phyloP scores from a whole-genome alignment of 2,329 filamentous ascomycete genomes.

The Cadophora gregata region DNA sequence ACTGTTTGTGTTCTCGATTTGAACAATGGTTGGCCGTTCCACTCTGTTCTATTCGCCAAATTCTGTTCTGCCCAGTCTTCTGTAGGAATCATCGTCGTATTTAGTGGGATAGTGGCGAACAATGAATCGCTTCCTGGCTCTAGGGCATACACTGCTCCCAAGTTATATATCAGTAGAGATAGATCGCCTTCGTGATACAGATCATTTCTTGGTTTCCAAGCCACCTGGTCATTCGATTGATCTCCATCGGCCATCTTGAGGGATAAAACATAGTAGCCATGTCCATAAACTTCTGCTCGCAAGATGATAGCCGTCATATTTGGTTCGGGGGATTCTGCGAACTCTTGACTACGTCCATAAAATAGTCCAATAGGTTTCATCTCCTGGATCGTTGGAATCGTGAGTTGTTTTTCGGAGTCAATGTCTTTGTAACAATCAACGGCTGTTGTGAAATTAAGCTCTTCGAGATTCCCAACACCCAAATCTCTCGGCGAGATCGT shows the following conservation, averaged over 20 bases:
- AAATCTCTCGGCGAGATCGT: neutral
- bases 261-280: neutral
- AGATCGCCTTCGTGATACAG: neutral
- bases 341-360: neutral
- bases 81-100: neutral
- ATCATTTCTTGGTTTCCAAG: neutral
- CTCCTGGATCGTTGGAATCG: neutral
- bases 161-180: neutral
- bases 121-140: neutral
- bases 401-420: neutral
- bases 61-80: neutral
- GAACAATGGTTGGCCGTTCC: conserved; percentile 1
- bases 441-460: neutral
- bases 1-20: neutral
- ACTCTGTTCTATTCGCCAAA: neutral
- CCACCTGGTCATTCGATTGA: neutral
- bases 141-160: conserved; percentile 1
- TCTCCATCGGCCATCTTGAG: neutral
- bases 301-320: neutral
- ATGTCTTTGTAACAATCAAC: conserved; percentile 3
- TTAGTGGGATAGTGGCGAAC: conserved; percentile 3
- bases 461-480: neutral
- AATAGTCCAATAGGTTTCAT: neutral
- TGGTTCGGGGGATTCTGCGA: neutral
- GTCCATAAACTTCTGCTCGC: neutral